Evolutionary conservation across 1,284 basidiomycete species (phyloP), one percentile per base, ranked within the genome.

Genomic region (Exobasidium cylindrosporum): DNA sequence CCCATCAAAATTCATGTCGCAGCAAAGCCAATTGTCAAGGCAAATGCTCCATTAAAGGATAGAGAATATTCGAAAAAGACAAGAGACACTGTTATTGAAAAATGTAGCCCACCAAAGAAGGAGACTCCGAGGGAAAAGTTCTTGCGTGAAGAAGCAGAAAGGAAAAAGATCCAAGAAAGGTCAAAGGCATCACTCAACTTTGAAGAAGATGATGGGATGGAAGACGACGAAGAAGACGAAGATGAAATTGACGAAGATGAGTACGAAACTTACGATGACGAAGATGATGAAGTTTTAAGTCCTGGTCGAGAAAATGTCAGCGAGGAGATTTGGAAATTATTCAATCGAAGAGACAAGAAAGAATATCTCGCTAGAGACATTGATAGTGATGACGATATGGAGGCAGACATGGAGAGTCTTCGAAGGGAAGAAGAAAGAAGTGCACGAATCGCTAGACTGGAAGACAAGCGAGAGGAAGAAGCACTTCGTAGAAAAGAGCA

Each of bases 381-480:
- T 43, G 65, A 70, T 35, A 73, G 76, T 57, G 74, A 76, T 31
- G 62, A 63, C 56, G 76, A 78, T 24, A 78, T 78, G 76, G 76
- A 78, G 50, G 76, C 76, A 3, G 75, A 72, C 24, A 71, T 74
- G 6, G 64, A 58, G 0, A 69, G 66, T 26, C 72, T 78, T 49
- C 53, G 69, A 23, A 61, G 64, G 44, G 76, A 78, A 43, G 76
- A 78, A 61, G 54, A 65, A 52, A 65, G 72, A 23, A 70, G 71
- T 32, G 66, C 74, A 0, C 62, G 57, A 52, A 62, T 67, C 30
- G 76, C 70, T 3, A 59, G 70, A 2, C 62, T 70, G 45, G 76
- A 78, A 31, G 76, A 78, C 57, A 49, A 69, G 58, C 57, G 67
- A 24, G 76, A 75, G 30, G 72, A 75, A 58, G 61, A 63, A 53